A percentile compares a stretch with the other conserved stretches of the same genome.
These are phyloP conservation scores for Botryotinia narcissicola DNA, from an alignment of 2,329 filamentous ascomycete species.

Conservation along the genomic window DNA sequence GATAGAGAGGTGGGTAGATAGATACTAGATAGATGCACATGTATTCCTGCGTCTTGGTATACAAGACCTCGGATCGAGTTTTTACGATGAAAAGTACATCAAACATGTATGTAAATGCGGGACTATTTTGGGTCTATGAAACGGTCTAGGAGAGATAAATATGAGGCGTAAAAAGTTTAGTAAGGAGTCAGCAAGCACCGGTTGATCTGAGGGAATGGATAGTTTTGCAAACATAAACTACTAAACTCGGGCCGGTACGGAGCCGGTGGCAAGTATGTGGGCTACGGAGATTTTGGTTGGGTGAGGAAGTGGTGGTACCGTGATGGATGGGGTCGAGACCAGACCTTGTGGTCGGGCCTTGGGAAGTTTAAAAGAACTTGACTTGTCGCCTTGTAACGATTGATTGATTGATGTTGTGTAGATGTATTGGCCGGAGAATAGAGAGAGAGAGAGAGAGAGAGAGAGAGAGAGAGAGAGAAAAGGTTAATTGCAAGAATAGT, in stretches of 20 bases:
- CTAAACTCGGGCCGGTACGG: constrained; percentile 8
- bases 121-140: background rate
- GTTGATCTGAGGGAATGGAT: background rate
- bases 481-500: background rate
- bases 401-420: background rate
- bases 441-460: background rate
- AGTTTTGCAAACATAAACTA: background rate
- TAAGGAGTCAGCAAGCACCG: background rate
- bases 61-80: constrained; percentile 13
- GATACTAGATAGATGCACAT: background rate
- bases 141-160: background rate
- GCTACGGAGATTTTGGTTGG: constrained; percentile 8
- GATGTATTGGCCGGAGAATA: background rate
- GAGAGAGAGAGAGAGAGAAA: background rate
- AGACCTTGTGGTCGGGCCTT: constrained; percentile 9
- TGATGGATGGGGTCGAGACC: constrained; percentile 11
- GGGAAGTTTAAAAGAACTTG: background rate
- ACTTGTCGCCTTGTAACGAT: background rate
- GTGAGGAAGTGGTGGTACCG: constrained; percentile 2
- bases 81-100: background rate
- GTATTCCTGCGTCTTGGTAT: background rate
- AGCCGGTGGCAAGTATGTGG: background rate
- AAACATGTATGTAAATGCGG: background rate
- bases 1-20: background rate
- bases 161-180: background rate